Evolutionary conservation across 2,329 filamentous ascomycete genomes (phyloP), one percentile per base, ranked within the genome.

Genomic region (Hypoxylon rubiginosum): DNA sequence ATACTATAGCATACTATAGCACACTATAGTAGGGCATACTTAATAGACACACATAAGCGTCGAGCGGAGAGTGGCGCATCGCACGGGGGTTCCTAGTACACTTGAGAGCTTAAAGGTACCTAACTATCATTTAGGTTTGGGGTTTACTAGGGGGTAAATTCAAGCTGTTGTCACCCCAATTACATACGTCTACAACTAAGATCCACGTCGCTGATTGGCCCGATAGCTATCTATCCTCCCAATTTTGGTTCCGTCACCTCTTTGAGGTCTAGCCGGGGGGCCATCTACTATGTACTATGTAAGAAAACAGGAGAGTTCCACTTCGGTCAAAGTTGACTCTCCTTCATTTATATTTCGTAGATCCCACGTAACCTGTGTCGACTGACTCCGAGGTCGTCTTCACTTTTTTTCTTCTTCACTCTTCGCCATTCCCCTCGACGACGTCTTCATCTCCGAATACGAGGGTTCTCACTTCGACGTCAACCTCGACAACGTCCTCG

Each of bases 341-440:
- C n/a, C 66, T 39, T 60, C 57, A 62, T 70, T 72, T 72, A 72
- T 72, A 70, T 69, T 53, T 63, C 58, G 43, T 64, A 57, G 39
- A 59, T 66, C 59, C 67, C 67, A 50, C 61, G 52, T 55, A 34
- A 32, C 26, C 49, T 46, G 24, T 24, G 58, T 62, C 41, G 36
- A 32, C 48, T 43, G 21, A 30, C 49, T 65, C 51, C 30, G 41
- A 56, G 28, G 34, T 51, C 48, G 28, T 52, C 49, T 52, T 48
- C 55, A 21, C n/a, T 24, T 41, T 54, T 58, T 58, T 39, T 24
- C 21, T 4, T 4, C 21, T 24, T 24, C 21, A 24, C 34, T 53
- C 13, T 53, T 21, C 30, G 51, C 17, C 46, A 21, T 54, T 30
- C 28, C 34, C 21, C 30, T 51, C 53, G 49, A 50, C 55, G 39